Evolutionary conservation across 352 stramenopile genomes (phyloP), one percentile per base, ranked within the genome.

Genomic region (Pythium biforme): DNA sequence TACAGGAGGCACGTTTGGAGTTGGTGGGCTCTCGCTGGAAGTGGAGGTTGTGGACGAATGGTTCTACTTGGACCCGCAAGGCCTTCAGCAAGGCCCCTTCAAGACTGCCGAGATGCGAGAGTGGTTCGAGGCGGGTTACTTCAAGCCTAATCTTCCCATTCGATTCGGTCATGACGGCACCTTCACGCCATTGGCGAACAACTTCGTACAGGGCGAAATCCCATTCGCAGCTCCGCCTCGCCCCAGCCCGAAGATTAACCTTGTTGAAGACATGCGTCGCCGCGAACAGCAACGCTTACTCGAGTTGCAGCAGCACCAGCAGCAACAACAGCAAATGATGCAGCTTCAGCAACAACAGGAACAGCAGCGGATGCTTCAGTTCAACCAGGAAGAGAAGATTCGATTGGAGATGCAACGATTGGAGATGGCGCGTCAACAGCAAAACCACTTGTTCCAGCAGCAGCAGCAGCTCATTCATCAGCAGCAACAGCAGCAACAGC

Each of bases 51-150:
- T 72, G 19, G 86, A 94, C 45, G 83, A 91, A 65, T 95, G 86
- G 86, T 94, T 90, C 68, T 95, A 95, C 55, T 62, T 95, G 67
- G 86, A 95, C 43, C 86, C 84, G 0, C 86, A 94, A 47, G 86
- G 84, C 17, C 70, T 88, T 23, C 83, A 93, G 54, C 85, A 94
- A 64, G 84, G 86, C 20, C 86, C 84, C 19, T 95, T 95, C 71
- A 94, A 93, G 67, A 92, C 79, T 25, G 72, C 72, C 0, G 86
- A 95, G 39, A 95, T 95, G 86, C 86, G 86, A 7, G 86, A 95
- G 58, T 95, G 86, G 86, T 95, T 94, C 45, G 86, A 95, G 59
- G 86, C 86, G 4, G 86, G 86, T 14, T 95, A 95, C 73, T 95
- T 95, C 23, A 95, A 95, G 59, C 86, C 86, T 12, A 85, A 94